phyloP scores from a whole-genome alignment of 208 protist species.

The Crithidia mellificae region DNA sequence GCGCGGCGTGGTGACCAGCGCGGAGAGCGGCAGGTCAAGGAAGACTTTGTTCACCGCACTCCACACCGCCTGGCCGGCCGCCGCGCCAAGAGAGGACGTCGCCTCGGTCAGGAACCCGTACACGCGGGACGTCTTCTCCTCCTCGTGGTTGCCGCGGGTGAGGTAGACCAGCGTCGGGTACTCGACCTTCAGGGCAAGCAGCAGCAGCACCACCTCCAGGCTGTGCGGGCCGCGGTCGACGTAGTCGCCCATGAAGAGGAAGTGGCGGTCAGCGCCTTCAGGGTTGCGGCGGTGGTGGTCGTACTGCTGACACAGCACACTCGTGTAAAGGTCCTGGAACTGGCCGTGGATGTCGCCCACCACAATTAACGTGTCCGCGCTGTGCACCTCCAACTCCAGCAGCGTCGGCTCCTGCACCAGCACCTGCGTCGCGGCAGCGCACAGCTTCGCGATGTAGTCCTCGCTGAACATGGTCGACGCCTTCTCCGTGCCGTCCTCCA shows the following conservation, averaged over 20 bases:
- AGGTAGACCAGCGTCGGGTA: slow-evolving; percentile 77
- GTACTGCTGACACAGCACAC: slow-evolving; percentile 65
- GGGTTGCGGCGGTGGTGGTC: slow-evolving; percentile 42
- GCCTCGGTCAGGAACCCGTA: slow-evolving; percentile 66
- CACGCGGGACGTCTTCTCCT: slow-evolving; percentile 72
- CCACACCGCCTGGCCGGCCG: slow-evolving; percentile 61
- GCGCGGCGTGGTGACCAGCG: slow-evolving; percentile 71
- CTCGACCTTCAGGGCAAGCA: slow-evolving; percentile 84
- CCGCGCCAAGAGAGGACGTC: slow-evolving; percentile 41
- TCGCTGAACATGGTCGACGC: slow-evolving; percentile 27
- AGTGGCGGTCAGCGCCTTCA: slow-evolving; percentile 31
- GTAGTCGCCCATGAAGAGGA: slow-evolving; percentile 99
- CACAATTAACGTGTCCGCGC: slow-evolving; percentile 62
- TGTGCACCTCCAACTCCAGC: slow-evolving; percentile 37
- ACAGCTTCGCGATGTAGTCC: slow-evolving; percentile 38
- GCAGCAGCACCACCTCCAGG: slow-evolving; percentile 65
- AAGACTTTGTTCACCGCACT: slow-evolving; percentile 75
- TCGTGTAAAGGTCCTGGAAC: slow-evolving; percentile 67
- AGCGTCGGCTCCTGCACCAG: slow-evolving; percentile 41
- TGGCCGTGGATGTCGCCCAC: slow-evolving; percentile 86
- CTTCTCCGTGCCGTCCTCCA: background rate
- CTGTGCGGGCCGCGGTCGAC: slow-evolving; percentile 91
- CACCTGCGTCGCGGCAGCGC: slow-evolving; percentile 40
- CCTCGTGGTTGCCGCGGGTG: slow-evolving; percentile 89
- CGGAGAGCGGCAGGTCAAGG: slow-evolving; percentile 70